Evolutionary conservation across 2,329 filamentous ascomycete genomes (phyloP), one percentile per base, ranked within the genome.

Genomic region (Escovopsis sp.): DNA sequence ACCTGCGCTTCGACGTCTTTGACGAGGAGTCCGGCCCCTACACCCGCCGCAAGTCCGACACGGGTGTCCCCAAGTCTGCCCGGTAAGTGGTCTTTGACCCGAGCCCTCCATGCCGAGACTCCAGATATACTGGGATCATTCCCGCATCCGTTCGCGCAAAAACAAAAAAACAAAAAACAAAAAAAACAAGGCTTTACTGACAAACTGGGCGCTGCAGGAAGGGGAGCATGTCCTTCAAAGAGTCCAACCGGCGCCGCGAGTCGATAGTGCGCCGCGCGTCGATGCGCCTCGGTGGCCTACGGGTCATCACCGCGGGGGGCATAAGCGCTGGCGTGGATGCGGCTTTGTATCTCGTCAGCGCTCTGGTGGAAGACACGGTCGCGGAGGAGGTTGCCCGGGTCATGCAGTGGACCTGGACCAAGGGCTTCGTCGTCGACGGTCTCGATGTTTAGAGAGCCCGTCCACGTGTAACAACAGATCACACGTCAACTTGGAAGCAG

Each of bases 321-420:
- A 70, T 85, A 51, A 81, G 79, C 57, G 79, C 81, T 62, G 85
- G 86, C 57, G 68, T 93, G 42, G 86, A 94, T 68, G 86, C 86
- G 42, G 71, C 81, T 51, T 66, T 93, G 65, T 91, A 94, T 67
- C 71, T 94, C 57, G 79, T 93, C 60, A 83, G 81, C 61, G 84
- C 85, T 51, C 65, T 93, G 60, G 84, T 89, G 39, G 82, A 79
- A 46, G 77, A 85, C 55, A 82, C 84, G 41, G 71, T 79, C 45
- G 84, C 85, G 48, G 72, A 77, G 44, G 82, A 89, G 64, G 79
- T 84, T 50, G 80, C 82, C 55, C 74, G 79, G 48, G 53, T 74
- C 50, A 77, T 91, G 70, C 82, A 89, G 66, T 84, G 88, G 70
- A 76, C 72, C 56, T 94, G 86, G 86, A 74, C 75, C 60, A 89